Conservation (phyloP, 768 basidiomycete genomes). For the Hydnomerulius pinastri region DNA sequence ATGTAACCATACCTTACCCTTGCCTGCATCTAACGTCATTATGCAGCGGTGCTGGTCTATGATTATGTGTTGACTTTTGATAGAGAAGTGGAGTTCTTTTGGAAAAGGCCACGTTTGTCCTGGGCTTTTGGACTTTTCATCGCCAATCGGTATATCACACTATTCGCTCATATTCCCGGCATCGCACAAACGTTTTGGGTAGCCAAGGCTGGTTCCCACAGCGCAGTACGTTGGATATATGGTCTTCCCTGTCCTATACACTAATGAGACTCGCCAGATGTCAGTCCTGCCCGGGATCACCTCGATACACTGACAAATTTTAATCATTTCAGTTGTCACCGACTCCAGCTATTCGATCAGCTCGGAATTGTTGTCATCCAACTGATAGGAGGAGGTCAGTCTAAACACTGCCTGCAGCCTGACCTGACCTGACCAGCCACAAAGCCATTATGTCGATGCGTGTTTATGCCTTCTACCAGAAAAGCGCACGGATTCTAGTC, state of each 20-base stretch:
- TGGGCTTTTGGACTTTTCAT: constrained; percentile 42
- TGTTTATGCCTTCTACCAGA: constrained; percentile 19
- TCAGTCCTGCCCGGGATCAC: constrained; percentile 2
- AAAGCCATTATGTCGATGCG: constrained; percentile 22
- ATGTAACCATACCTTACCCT: background rate
- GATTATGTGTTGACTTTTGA: constrained; percentile 49
- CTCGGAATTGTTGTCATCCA: constrained; percentile 9
- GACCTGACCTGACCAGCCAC: background rate
- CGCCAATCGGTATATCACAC: constrained; percentile 42
- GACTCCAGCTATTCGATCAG: background rate
- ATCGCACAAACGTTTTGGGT: constrained; percentile 37
- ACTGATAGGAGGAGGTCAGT: constrained; percentile 10
- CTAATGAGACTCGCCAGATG: constrained; percentile 3
- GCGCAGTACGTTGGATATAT: constrained; percentile 2
- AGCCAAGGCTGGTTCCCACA: background rate
- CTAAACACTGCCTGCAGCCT: background rate
- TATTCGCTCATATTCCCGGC: constrained; percentile 41
- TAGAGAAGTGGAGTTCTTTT: constrained; percentile 45
- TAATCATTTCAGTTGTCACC: constrained; percentile 1
- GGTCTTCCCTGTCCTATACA: background rate
- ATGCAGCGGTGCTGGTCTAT: constrained; percentile 37
- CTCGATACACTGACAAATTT: background rate
- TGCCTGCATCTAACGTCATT: background rate
- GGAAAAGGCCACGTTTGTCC: constrained; percentile 34
- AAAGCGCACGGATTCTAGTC: constrained; percentile 5